These are phyloP conservation scores for Cutaneotrichosporon cyanovorans DNA, from an alignment of 1,284 basidiomycete species.

Conservation along the genomic window DNA sequence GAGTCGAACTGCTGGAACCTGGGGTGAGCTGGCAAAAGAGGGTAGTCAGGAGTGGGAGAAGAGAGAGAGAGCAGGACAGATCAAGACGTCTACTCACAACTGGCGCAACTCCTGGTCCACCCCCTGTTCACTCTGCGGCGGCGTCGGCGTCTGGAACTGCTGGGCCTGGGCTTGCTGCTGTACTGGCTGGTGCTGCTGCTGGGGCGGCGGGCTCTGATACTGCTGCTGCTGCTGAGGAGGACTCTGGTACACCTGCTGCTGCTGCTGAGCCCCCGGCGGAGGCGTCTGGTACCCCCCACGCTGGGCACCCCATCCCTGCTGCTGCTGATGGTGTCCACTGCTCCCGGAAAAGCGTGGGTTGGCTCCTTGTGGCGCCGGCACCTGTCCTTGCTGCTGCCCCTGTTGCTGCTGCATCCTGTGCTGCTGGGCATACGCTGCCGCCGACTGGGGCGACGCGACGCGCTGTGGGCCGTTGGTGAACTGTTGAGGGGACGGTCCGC, in stretches of 20 bases:
- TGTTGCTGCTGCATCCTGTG: background rate
- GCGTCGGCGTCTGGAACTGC: background rate
- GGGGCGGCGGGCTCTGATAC: conserved; percentile 1
- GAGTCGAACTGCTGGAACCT: conserved; percentile 43
- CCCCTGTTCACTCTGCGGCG: conserved; percentile 1
- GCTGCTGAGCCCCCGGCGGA: conserved; percentile 8
- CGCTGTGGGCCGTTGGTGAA: background rate
- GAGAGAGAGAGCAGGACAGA: too few relatives aligned
- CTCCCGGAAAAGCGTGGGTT: conserved; percentile 1
- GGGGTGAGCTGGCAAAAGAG: conserved; percentile 3
- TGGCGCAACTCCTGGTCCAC: conserved; percentile 29
- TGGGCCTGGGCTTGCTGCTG: too few relatives aligned
- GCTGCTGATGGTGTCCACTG: conserved; percentile 14
- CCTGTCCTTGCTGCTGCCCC: conserved; percentile 1
- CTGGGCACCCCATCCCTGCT: too few relatives aligned
- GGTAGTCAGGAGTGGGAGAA: background rate
- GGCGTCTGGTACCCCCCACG: conserved; percentile 4
- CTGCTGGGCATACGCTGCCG: conserved; percentile 1
- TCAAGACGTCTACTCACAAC: conserved; percentile 31
- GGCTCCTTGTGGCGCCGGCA: conserved; percentile 1
- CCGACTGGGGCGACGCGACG: background rate
- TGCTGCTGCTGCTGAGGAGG: conserved; percentile 9
- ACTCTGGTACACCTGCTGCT: conserved; percentile 1
- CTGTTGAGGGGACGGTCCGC: background rate
- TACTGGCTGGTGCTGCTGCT: background rate